A percentile compares a stretch with the other conserved stretches of the same genome.
phyloP scores from a whole-genome alignment of 2,329 filamentous ascomycete genomes.

The Thermomyces lanuginosus region DNA sequence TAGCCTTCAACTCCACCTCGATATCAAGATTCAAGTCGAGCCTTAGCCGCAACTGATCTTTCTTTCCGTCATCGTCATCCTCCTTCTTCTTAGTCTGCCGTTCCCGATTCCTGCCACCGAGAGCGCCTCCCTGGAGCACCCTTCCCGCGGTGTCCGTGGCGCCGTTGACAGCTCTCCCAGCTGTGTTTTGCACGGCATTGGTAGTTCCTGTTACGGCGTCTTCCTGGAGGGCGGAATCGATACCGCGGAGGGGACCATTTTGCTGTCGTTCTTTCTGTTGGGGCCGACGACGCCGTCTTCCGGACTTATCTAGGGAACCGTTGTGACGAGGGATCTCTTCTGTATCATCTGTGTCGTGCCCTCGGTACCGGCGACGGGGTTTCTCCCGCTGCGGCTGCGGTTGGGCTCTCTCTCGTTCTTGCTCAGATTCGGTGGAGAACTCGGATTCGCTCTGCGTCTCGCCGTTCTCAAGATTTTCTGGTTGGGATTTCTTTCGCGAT shows the following conservation, averaged over 20 bases:
- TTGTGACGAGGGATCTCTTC: slow-evolving; percentile 9
- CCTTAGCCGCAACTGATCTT: slow-evolving; percentile 44
- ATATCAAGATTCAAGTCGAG: slow-evolving; percentile 43
- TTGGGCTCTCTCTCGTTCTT: too few species aligned
- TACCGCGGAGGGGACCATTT: slow-evolving; percentile 37
- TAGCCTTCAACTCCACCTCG: slow-evolving; percentile 43
- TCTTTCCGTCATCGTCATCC: slow-evolving; percentile 18
- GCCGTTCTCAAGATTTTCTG: too few species aligned
- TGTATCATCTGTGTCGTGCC: slow-evolving; percentile 24
- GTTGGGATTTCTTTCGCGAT: too few species aligned
- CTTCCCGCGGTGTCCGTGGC: slow-evolving; percentile 26
- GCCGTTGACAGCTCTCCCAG: slow-evolving; percentile 30
- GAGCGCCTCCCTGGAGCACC: neutral
- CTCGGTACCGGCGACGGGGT: too few species aligned
- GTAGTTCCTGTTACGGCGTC: slow-evolving; percentile 37
- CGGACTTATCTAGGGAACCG: slow-evolving; percentile 14
- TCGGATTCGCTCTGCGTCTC: too few species aligned
- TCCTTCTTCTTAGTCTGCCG: slow-evolving; percentile 2
- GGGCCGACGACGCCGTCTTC: slow-evolving; percentile 19
- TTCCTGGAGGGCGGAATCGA: slow-evolving; percentile 41
- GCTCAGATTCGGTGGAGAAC: too few species aligned
- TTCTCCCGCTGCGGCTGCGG: too few species aligned
- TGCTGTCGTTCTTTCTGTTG: too few species aligned
- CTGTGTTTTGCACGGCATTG: slow-evolving; percentile 36
- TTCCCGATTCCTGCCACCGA: slow-evolving; percentile 4